These are phyloP conservation scores for Pascua guehoae DNA, from an alignment of 1,284 basidiomycete genomes.

Conservation along the genomic window DNA sequence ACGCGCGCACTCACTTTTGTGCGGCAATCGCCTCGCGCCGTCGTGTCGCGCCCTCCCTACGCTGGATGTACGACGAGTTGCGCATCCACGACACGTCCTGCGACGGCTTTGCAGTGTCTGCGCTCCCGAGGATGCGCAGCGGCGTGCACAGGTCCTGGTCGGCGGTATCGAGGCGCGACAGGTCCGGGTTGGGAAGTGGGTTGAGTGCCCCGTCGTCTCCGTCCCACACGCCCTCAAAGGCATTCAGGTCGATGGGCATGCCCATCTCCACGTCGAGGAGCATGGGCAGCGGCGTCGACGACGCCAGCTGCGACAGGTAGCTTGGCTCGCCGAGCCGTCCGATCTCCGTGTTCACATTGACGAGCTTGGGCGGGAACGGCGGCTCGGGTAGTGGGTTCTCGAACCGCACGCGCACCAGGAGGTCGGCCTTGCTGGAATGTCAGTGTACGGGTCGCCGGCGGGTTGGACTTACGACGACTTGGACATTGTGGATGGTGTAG, in stretches of 20 bases:
- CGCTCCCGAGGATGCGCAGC: conserved; percentile 12
- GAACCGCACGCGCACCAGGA: conserved; percentile 86
- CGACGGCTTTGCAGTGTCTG: conserved; percentile 13
- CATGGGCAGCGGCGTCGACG: conserved; percentile 80
- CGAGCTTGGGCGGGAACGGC: conserved; percentile 88
- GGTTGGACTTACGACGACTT: conserved; percentile 26
- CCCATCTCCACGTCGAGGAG: conserved; percentile 90
- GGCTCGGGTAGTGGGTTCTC: conserved; percentile 87
- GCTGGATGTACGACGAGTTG: conserved; percentile 78
- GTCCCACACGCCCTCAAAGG: conserved; percentile 77
- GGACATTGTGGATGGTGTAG: conserved; percentile 20
- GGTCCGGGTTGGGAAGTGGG: conserved; percentile 65
- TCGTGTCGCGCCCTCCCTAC: conserved; percentile 40
- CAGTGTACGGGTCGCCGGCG: not conserved
- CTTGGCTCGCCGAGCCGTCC: conserved; percentile 74
- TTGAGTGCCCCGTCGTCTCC: conserved; percentile 66
- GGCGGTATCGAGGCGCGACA: conserved; percentile 22
- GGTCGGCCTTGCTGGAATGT: conserved; percentile 54
- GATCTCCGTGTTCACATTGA: conserved; percentile 81
- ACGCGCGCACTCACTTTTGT: conserved; percentile 23
- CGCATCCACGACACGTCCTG: conserved; percentile 78
- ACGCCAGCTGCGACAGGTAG: conserved; percentile 73
- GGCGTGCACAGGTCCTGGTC: conserved; percentile 39
- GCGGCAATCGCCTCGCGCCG: conserved; percentile 19
- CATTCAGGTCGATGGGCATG: conserved; percentile 83